A percentile compares a stretch with the other conserved stretches of the same genome.
Conservation (phyloP, 495 filamentous ascomycete genomes). For the Hypomontagnella monticulosa region DNA sequence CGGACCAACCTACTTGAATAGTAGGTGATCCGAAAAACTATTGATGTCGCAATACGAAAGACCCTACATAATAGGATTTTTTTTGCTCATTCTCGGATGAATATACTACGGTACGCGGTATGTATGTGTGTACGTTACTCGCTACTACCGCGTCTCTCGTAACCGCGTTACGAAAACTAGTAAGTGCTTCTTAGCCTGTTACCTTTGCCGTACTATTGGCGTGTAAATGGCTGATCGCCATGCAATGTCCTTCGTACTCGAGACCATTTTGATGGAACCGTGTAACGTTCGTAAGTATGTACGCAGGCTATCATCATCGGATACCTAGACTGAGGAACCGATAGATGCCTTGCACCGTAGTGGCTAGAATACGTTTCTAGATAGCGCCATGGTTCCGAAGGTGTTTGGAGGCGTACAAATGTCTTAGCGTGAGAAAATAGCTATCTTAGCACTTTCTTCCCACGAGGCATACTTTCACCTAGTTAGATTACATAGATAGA, state of each 20-base stretch:
- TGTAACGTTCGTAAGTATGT: no score
- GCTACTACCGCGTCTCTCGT: neutral
- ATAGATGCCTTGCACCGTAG: no score
- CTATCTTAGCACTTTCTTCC: no score
- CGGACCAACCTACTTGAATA: slow-evolving; percentile 29
- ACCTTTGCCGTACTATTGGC: slow-evolving; percentile 3
- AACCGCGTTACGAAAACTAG: slow-evolving; percentile 25
- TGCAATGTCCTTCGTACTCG: slow-evolving; percentile 16
- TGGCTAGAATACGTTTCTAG: no score
- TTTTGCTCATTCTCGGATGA: slow-evolving; percentile 8
- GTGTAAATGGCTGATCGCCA: slow-evolving; percentile 15
- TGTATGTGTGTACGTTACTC: slow-evolving; percentile 9
- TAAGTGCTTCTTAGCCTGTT: slow-evolving; percentile 28
- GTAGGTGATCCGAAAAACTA: slow-evolving; percentile 29
- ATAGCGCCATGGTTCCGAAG: no score
- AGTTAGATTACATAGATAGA: no score
- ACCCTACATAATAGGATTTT: neutral
- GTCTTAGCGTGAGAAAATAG: no score
- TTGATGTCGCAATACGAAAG: slow-evolving; percentile 30
- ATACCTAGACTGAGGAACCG: no score
- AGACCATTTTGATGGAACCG: neutral
- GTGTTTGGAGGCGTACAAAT: no score
- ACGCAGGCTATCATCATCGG: no score
- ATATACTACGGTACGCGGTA: neutral
- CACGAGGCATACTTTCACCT: no score